These are phyloP conservation scores for Mycena amicta DNA, from an alignment of 768 basidiomycete genomes.

Conservation along the genomic window DNA sequence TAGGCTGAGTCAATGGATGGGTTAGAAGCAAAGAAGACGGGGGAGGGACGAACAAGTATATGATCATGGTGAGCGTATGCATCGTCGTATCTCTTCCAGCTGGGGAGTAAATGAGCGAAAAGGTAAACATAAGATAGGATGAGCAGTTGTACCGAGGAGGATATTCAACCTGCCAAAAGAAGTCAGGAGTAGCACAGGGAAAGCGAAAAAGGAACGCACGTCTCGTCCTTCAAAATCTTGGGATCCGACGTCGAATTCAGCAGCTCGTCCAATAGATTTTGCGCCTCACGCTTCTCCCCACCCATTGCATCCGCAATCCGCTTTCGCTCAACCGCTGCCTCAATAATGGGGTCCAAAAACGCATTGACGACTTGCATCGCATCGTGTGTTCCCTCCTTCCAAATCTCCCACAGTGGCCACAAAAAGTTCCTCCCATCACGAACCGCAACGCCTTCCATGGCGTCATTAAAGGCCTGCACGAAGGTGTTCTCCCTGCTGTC, in stretches of 20 bases:
- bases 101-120: background rate
- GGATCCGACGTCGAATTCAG: constrained; percentile 52
- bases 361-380: constrained; percentile 51
- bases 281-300: constrained; percentile 25
- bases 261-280: constrained; percentile 53
- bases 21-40: background rate
- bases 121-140: too few species aligned
- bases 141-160: constrained; percentile 9
- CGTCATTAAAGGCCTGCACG: constrained; percentile 50
- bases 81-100: constrained; percentile 27
- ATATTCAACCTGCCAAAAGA: constrained; percentile 14
- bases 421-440: constrained; percentile 43
- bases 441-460: constrained; percentile 43
- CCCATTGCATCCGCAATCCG: constrained; percentile 16
- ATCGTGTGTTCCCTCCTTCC: constrained; percentile 46
- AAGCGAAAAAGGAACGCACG: constrained; percentile 28
- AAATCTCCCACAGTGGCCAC: constrained; percentile 60
- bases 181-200: background rate
- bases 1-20: constrained; percentile 3
- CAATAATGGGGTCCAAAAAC: constrained; percentile 59
- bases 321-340: constrained; percentile 47
- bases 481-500: constrained; percentile 39
- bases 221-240: constrained; percentile 47
- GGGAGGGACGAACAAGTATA: constrained; percentile 29
- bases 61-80: constrained; percentile 33